phyloP scores from a whole-genome alignment of 345 rosid species.

The Salix brachista region DNA sequence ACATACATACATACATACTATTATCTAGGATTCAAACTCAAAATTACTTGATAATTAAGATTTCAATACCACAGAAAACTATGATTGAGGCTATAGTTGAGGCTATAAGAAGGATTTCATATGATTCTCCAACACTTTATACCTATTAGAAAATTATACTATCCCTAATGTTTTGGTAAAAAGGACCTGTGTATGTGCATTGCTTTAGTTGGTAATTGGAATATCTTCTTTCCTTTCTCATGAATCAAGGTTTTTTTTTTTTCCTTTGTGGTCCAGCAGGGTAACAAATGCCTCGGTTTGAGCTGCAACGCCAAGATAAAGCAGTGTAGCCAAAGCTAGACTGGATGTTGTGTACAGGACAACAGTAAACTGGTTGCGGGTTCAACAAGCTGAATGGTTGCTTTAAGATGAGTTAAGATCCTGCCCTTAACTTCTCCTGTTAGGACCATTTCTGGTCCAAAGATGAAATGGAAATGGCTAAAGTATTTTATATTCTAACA shows the following conservation, averaged over 20 bases:
- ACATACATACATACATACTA: too few relatives aligned
- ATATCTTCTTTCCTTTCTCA: conserved; percentile 14
- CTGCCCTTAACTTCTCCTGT: not conserved
- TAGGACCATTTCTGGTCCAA: not conserved
- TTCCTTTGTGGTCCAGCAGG: not conserved
- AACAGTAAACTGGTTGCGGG: not conserved
- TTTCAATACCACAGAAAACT: too few relatives aligned
- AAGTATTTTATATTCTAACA: not conserved
- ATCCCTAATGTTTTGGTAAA: not conserved
- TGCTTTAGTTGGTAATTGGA: not conserved
- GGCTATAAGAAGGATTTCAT: too few relatives aligned
- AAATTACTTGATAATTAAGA: too few relatives aligned
- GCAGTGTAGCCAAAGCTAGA: not conserved
- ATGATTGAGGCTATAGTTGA: too few relatives aligned
- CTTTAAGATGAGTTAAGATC: conserved; percentile 3
- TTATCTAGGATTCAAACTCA: too few relatives aligned
- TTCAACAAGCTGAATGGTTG: conserved; percentile 11
- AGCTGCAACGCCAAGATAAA: not conserved
- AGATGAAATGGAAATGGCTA: not conserved
- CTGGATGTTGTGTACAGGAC: not conserved
- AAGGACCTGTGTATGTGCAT: not conserved
- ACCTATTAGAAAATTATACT: not conserved
- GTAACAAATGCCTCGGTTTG: not conserved
- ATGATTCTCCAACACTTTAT: not conserved
- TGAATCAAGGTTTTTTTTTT: not conserved